A percentile compares a stretch with the other conserved stretches of the same genome.
Evolutionary conservation across 352 stramenopile species (phyloP).

Genomic region (Phytophthora lateralis): DNA sequence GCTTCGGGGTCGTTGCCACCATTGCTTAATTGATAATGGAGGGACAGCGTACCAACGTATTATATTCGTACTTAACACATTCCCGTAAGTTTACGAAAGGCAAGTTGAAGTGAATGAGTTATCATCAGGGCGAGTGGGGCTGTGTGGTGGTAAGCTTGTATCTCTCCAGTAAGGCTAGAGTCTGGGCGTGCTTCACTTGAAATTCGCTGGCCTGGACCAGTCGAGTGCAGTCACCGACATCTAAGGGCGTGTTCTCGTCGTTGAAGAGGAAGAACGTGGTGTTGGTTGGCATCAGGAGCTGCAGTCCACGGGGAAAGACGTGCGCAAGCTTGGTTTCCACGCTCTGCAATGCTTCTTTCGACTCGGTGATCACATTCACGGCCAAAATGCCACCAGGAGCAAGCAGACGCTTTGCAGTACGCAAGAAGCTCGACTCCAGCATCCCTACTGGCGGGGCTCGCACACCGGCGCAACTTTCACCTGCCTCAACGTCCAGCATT

Average conservation of each 20-base stretch:
- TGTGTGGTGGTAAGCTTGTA: slow-evolving; percentile 11
- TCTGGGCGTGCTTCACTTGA: slow-evolving; percentile 34
- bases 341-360: slow-evolving; percentile 27
- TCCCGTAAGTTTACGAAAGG: not conserved
- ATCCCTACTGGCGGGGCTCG: slow-evolving; percentile 49
- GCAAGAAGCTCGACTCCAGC: slow-evolving; percentile 47
- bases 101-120: no score
- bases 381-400: slow-evolving; percentile 41
- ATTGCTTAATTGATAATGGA: slow-evolving; percentile 34
- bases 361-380: slow-evolving; percentile 68
- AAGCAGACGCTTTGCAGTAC: slow-evolving; percentile 32
- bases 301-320: slow-evolving; percentile 40
- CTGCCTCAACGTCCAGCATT: slow-evolving; percentile 72
- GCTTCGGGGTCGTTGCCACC: slow-evolving; percentile 43
- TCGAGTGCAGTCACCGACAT: slow-evolving; percentile 14
- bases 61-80: not conserved
- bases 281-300: slow-evolving; percentile 44
- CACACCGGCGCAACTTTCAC: slow-evolving; percentile 39
- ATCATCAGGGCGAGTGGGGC: not conserved
- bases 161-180: slow-evolving; percentile 25
- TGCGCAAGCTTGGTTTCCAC: slow-evolving; percentile 33
- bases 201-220: slow-evolving; percentile 24
- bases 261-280: slow-evolving; percentile 51
- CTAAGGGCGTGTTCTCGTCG: slow-evolving; percentile 3
- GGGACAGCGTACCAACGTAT: not conserved